Evolutionary conservation across 2,329 filamentous ascomycete species (phyloP).

Genomic region (Canariomyces notabilis): DNA sequence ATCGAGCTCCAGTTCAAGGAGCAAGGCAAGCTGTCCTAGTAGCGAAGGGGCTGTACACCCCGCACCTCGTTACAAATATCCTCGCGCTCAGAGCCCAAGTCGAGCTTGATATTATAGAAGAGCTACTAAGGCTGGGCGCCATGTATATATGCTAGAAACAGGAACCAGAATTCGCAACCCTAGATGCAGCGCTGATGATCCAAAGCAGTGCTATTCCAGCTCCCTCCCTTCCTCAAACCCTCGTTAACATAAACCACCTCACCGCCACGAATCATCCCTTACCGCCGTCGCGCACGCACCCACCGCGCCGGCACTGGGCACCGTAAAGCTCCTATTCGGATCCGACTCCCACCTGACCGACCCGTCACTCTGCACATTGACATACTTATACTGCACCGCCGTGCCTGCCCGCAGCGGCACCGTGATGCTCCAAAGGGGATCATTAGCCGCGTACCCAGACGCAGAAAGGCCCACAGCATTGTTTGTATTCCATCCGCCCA

Average conservation of each 20-base stretch:
- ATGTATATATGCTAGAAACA: too few relatives aligned
- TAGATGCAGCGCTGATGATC: too few relatives aligned
- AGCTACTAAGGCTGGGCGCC: too few relatives aligned
- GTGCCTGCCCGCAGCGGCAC: constrained; percentile 52
- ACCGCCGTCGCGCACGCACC: constrained; percentile 22
- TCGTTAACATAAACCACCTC: neutral
- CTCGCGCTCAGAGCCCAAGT: too few relatives aligned
- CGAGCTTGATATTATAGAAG: too few relatives aligned
- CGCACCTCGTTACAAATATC: too few relatives aligned
- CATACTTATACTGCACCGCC: constrained; percentile 63
- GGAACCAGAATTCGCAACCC: too few relatives aligned
- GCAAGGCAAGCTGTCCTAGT: too few relatives aligned
- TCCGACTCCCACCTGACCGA: constrained; percentile 61
- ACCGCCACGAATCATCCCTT: constrained; percentile 14
- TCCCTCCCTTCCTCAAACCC: neutral
- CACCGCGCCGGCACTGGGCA: constrained; percentile 28
- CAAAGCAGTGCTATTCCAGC: too few relatives aligned
- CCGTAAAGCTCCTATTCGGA: constrained; percentile 42
- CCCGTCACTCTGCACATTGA: constrained; percentile 52
- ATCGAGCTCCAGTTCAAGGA: too few relatives aligned
- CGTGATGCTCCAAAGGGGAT: constrained; percentile 57
- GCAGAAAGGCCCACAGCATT: constrained; percentile 54
- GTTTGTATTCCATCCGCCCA: constrained; percentile 58
- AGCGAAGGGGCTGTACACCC: too few relatives aligned
- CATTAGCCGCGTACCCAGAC: constrained; percentile 50